Percentiles rank a stretch among this genome's conserved stretches.
Conservation (phyloP, 2,329 filamentous ascomycete species). For the Botrytis squamosa region DNA sequence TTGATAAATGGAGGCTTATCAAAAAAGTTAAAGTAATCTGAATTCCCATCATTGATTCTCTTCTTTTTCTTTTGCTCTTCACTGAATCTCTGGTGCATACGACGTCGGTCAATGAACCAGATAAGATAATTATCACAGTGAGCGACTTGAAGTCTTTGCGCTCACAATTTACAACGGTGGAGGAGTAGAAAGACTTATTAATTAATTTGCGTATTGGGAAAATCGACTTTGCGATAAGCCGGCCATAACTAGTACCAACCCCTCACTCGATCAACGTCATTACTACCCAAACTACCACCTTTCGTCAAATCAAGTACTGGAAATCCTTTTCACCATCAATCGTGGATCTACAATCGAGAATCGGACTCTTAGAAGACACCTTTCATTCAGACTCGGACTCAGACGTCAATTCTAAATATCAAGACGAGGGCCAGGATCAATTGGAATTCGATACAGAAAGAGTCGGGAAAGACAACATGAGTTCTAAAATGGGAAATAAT, state of each 20-base stretch:
- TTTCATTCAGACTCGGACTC: constrained; percentile 28
- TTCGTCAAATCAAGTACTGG: neutral
- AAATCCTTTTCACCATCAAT: neutral
- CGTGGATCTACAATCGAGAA: constrained; percentile 13
- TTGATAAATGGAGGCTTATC: constrained; percentile 1
- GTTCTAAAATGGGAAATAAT: neutral
- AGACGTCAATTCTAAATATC: constrained; percentile 6
- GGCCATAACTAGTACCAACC: neutral
- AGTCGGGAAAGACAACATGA: constrained; percentile 17
- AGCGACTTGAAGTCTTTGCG: constrained; percentile 42
- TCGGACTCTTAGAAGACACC: constrained; percentile 36
- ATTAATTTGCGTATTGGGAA: neutral
- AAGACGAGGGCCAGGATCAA: constrained; percentile 15
- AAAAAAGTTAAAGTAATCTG: constrained; percentile 14
- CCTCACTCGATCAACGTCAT: neutral
- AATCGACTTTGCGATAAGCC: neutral
- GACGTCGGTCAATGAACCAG: constrained; percentile 8
- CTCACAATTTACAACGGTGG: constrained; percentile 30
- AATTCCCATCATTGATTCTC: constrained; percentile 7
- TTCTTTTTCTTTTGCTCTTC: neutral
- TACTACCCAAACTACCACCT: neutral
- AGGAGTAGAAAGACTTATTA: constrained; percentile 38
- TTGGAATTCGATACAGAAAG: constrained; percentile 22
- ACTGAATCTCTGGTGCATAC: neutral
- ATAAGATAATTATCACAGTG: constrained; percentile 30